phyloP scores from a whole-genome alignment of 1,139 yeast species.

The Geotrichum citri-aurantii region DNA sequence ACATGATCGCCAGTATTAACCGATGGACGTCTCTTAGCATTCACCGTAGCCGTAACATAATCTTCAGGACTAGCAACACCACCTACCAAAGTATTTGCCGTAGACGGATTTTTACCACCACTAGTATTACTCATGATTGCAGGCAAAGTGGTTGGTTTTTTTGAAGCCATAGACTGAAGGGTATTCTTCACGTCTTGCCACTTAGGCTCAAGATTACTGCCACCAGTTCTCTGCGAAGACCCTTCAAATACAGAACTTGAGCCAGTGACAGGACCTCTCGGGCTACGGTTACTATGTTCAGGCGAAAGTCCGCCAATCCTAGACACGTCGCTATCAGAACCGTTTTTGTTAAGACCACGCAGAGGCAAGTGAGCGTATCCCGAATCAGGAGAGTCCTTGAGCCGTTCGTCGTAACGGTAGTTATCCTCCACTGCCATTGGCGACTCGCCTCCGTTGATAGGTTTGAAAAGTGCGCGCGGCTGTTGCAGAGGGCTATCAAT shows the following conservation, averaged over 20 bases:
- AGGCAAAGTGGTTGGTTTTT: slow-evolving; percentile 14
- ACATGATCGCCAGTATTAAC: slow-evolving; percentile 30
- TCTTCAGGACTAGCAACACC: slow-evolving; percentile 21
- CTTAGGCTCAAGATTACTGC: slow-evolving; percentile 1
- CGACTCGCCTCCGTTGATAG: not conserved
- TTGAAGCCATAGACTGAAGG: slow-evolving; percentile 15
- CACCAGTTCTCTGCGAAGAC: not conserved
- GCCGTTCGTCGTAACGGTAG: not conserved
- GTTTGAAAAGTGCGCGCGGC: not conserved
- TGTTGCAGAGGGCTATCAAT: not conserved
- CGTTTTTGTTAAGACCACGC: not conserved
- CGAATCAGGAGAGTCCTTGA: not conserved
- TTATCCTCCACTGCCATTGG: not conserved
- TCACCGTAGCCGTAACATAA: slow-evolving; percentile 24
- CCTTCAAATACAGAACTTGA: not conserved
- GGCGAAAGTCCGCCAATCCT: not conserved
- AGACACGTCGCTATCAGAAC: not conserved
- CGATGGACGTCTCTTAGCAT: slow-evolving; percentile 26
- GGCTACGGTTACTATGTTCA: not conserved
- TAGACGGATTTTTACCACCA: not conserved
- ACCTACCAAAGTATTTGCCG: slow-evolving; percentile 1
- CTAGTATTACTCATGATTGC: slow-evolving; percentile 10
- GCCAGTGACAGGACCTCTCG: not conserved
- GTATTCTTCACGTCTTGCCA: slow-evolving; percentile 27
- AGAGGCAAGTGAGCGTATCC: not conserved